phyloP scores from a whole-genome alignment of 2,329 filamentous ascomycete species.

The Fusarium sp. region DNA sequence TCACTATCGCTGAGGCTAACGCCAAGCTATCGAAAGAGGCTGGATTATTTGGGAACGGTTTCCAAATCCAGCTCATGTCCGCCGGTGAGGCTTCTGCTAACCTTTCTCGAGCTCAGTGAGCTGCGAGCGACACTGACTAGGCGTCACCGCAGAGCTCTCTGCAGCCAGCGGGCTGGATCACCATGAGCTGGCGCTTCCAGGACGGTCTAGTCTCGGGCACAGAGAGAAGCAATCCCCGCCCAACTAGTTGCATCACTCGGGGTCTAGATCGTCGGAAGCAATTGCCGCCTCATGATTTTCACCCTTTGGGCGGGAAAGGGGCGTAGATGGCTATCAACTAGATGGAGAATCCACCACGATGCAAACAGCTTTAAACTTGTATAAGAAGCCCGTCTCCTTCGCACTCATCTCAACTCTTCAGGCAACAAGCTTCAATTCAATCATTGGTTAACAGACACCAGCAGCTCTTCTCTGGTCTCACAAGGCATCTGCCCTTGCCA shows the following conservation, averaged over 20 bases:
- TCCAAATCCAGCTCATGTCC: background rate
- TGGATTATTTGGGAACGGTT: background rate
- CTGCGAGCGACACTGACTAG: background rate
- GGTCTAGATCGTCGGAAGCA: background rate
- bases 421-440: conserved; percentile 4
- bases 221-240: background rate
- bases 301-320: background rate
- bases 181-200: background rate
- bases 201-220: background rate
- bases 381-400: background rate
- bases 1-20: background rate
- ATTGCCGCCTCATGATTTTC: background rate
- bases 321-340: background rate
- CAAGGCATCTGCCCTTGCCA: background rate
- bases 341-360: background rate
- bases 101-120: background rate
- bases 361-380: background rate
- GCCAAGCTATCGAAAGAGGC: conserved; percentile 2
- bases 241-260: background rate
- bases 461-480: background rate
- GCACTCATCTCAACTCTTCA: background rate
- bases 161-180: background rate
- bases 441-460: background rate
- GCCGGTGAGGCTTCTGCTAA: background rate
- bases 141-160: background rate